A percentile compares a stretch with the other conserved stretches of the same genome.
Conservation (phyloP, 345 rosid species). For the Aethionema arabicum region DNA sequence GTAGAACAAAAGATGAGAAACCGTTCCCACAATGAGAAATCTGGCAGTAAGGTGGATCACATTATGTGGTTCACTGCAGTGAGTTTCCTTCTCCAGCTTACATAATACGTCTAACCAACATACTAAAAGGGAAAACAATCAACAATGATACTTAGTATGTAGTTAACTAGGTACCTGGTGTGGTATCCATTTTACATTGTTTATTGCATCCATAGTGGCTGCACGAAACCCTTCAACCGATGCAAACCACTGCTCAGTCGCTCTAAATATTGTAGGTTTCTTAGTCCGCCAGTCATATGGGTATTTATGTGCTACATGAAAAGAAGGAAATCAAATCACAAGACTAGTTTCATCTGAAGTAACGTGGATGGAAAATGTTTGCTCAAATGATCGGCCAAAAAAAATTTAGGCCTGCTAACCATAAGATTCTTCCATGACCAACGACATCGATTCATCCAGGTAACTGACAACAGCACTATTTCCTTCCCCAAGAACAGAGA, state of each 20-base stretch:
- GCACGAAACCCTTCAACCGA: conserved; percentile 88
- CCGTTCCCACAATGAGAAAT: conserved; percentile 16
- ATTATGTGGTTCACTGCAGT: conserved; percentile 5
- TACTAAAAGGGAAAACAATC: not conserved
- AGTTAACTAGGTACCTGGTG: conserved; percentile 63
- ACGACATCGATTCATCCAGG: conserved; percentile 66
- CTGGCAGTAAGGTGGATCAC: not conserved
- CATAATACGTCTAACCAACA: conserved; percentile 1
- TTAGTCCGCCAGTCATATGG: conserved; percentile 99
- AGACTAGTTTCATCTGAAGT: conserved; percentile 9
- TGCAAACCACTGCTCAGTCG: conserved; percentile 99
- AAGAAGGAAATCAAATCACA: conserved; percentile 23
- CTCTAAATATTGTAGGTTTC: conserved; percentile 93
- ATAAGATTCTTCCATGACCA: conserved; percentile 87
- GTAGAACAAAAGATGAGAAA: not conserved
- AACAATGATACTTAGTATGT: conserved; percentile 17
- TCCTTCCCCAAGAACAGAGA: conserved; percentile 92
- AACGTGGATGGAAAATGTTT: not conserved
- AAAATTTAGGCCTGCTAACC: conserved; percentile 45
- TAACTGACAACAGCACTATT: conserved; percentile 73
- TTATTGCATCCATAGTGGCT: conserved; percentile 83
- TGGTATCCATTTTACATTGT: conserved; percentile 83
- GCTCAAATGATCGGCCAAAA: conserved; percentile 16
- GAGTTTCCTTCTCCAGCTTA: not conserved
- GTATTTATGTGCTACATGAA: conserved; percentile 75